These are phyloP conservation scores for Leishmania lainsoni DNA, from an alignment of 208 protist genomes.

Conservation along the genomic window DNA sequence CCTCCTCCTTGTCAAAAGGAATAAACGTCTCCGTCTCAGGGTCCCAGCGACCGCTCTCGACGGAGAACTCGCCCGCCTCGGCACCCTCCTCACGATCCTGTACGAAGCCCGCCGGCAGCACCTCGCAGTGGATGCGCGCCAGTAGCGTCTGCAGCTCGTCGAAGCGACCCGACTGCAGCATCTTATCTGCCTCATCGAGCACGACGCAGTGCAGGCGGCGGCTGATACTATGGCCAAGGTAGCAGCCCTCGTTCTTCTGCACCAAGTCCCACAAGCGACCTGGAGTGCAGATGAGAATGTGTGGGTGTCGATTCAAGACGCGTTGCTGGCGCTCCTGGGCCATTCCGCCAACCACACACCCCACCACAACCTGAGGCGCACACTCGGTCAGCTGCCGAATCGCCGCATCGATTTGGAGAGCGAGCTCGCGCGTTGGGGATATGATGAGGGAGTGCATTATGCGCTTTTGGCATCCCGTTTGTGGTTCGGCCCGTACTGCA, in stretches of 20 bases:
- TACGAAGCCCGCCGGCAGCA: slow-evolving; percentile 80
- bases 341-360: slow-evolving; percentile 90
- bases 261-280: slow-evolving; percentile 89
- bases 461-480: slow-evolving; percentile 21
- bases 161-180: slow-evolving; percentile 97
- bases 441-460: slow-evolving; percentile 94
- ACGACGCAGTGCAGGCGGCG: slow-evolving; percentile 95
- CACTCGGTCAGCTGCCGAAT: slow-evolving; percentile 66
- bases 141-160: slow-evolving; percentile 98
- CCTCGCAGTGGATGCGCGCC: slow-evolving; percentile 93
- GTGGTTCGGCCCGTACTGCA: slow-evolving; percentile 5
- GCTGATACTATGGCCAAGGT: slow-evolving; percentile 95
- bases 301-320: slow-evolving; percentile 87
- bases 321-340: slow-evolving; percentile 89
- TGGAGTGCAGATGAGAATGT: slow-evolving; percentile 93
- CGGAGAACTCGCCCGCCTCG: slow-evolving; percentile 47
- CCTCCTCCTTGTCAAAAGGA: slow-evolving; percentile 55
- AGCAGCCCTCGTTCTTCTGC: slow-evolving; percentile 89
- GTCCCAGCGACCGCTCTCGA: slow-evolving; percentile 78
- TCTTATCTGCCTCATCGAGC: slow-evolving; percentile 98
- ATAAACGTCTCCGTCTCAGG: slow-evolving; percentile 69
- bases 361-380: slow-evolving; percentile 64
- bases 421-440: slow-evolving; percentile 98
- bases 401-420: slow-evolving; percentile 95
- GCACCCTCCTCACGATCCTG: slow-evolving; percentile 81